Evolutionary conservation across 345 rosid genomes (phyloP).

Genomic region (Limnanthes douglasii): DNA sequence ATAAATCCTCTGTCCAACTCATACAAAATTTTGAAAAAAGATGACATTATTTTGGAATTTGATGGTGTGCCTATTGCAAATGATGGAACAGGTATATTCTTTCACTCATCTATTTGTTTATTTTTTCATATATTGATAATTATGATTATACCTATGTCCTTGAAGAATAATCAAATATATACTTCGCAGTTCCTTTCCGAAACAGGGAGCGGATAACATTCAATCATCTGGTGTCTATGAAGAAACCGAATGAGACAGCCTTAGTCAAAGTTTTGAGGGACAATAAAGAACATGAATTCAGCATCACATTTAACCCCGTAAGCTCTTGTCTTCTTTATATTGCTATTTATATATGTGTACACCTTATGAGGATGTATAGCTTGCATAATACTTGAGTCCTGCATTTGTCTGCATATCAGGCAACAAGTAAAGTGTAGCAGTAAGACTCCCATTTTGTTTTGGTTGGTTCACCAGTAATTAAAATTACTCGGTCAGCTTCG

Average conservation of each 20-base stretch:
- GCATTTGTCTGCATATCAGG: neutral
- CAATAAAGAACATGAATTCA: slow-evolving; percentile 42
- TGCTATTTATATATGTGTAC: no score
- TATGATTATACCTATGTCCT: slow-evolving; percentile 6
- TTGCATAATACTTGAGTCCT: neutral
- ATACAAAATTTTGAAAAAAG: slow-evolving; percentile 38
- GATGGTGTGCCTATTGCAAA: slow-evolving; percentile 76
- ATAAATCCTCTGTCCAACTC: slow-evolving; percentile 73
- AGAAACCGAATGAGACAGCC: slow-evolving; percentile 66
- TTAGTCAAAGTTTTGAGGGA: slow-evolving; percentile 49
- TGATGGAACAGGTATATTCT: slow-evolving; percentile 65
- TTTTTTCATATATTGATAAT: neutral
- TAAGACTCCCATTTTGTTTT: no score
- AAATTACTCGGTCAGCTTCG: no score
- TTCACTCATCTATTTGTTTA: neutral
- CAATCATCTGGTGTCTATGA: slow-evolving; percentile 85
- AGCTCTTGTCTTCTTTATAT: slow-evolving; percentile 19
- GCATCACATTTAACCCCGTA: slow-evolving; percentile 47
- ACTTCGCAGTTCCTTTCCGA: slow-evolving; percentile 61
- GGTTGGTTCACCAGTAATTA: no score
- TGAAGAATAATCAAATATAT: slow-evolving; percentile 3
- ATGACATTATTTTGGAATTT: slow-evolving; percentile 63
- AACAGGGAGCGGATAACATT: slow-evolving; percentile 78
- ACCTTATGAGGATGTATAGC: no score
- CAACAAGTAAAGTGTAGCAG: no score